A percentile compares a stretch with the other conserved stretches of the same genome.
Conservation (phyloP, 805 yeast species). For the Saccharomycopsis babjevae region DNA sequence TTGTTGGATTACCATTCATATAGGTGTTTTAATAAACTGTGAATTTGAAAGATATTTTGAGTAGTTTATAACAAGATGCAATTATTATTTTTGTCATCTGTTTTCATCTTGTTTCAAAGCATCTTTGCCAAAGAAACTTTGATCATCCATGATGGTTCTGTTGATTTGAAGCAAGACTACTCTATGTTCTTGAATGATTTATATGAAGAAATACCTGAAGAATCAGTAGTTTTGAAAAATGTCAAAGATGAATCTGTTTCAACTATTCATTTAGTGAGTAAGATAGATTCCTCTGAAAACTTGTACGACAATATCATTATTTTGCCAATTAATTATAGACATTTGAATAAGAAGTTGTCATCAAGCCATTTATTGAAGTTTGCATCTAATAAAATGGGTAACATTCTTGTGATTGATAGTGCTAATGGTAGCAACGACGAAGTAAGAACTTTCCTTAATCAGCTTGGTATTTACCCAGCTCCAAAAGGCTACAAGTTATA, state of each 20-base stretch:
- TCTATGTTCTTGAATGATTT: conserved; percentile 21
- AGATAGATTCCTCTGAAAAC: conserved; percentile 20
- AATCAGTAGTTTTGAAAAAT: conserved; percentile 18
- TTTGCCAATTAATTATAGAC: conserved; percentile 47
- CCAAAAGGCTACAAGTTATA: conserved; percentile 57
- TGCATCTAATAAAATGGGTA: conserved; percentile 56
- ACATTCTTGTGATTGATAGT: conserved; percentile 53
- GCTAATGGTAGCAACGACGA: conserved; percentile 48
- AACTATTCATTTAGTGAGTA: conserved; percentile 12
- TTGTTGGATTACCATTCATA: too few species aligned
- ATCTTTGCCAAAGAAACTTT: conserved; percentile 6
- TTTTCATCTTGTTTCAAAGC: background rate
- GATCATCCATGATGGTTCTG: conserved; percentile 16
- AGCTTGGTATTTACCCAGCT: conserved; percentile 75
- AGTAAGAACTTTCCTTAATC: conserved; percentile 56
- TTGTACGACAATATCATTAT: conserved; percentile 46
- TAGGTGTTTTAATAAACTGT: background rate
- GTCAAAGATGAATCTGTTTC: conserved; percentile 21
- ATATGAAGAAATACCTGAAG: conserved; percentile 13
- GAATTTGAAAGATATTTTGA: background rate
- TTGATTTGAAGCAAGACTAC: conserved; percentile 19
- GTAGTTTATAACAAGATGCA: background rate
- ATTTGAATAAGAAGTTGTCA: conserved; percentile 30
- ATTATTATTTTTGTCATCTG: background rate
- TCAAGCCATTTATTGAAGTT: conserved; percentile 47